Conservation (phyloP, 208 protist genomes). For the Herpetomonas muscarum region DNA sequence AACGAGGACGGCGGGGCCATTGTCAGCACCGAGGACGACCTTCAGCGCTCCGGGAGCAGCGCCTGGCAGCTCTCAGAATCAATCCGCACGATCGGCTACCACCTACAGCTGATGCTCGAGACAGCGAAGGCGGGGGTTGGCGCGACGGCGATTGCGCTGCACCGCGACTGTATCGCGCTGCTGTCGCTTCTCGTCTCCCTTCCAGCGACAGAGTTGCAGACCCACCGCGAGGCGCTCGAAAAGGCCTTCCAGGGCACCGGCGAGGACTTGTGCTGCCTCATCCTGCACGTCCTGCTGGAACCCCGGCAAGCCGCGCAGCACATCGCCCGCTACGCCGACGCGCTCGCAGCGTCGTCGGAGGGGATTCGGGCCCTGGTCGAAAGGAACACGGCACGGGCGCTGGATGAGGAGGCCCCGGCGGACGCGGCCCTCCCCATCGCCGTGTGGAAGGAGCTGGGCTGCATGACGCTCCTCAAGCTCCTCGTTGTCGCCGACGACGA, state of each 20-base stretch:
- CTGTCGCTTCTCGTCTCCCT: constrained; percentile 54
- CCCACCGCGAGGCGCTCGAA: constrained; percentile 15
- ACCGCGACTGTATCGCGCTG: constrained; percentile 48
- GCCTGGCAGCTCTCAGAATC: constrained; percentile 56
- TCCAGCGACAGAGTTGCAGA: constrained; percentile 18
- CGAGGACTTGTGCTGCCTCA: constrained; percentile 32
- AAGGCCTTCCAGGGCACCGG: constrained; percentile 27
- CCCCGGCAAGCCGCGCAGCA: constrained; percentile 17
- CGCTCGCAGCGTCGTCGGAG: constrained; percentile 14
- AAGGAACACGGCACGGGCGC: background rate
- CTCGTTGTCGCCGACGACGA: constrained; percentile 29
- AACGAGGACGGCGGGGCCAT: constrained; percentile 18
- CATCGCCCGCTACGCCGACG: constrained; percentile 19
- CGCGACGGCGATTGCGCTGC: background rate
- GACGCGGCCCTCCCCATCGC: constrained; percentile 14
- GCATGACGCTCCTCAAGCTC: constrained; percentile 54
- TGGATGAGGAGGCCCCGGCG: background rate
- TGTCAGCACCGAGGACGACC: constrained; percentile 25
- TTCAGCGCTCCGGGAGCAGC: constrained; percentile 28
- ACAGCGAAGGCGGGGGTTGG: constrained; percentile 43
- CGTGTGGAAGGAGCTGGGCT: constrained; percentile 53
- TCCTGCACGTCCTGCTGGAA: constrained; percentile 37
- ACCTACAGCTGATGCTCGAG: constrained; percentile 46
- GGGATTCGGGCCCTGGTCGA: background rate
- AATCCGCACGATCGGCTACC: constrained; percentile 38